A percentile compares a stretch with the other conserved stretches of the same genome.
Conservation (phyloP, 768 basidiomycete species). For the Hericium alpestre region DNA sequence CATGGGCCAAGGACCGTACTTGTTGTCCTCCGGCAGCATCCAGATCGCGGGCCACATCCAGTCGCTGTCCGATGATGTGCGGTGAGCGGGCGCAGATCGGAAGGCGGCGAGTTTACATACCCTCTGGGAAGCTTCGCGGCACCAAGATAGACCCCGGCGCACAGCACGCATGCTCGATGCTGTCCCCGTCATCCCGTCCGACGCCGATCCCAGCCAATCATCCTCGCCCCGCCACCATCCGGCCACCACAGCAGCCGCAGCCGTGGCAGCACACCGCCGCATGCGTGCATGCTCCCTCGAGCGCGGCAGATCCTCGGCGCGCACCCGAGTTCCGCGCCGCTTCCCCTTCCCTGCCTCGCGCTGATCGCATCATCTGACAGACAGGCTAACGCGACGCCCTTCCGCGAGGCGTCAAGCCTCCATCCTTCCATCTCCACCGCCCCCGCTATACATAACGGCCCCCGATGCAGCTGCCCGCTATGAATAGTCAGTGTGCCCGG, state of each 20-base stretch:
- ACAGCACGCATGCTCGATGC: not conserved
- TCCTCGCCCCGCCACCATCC: not conserved
- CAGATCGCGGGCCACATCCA: slow-evolving; percentile 63
- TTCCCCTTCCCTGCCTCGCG: not conserved
- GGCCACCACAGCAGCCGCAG: not conserved
- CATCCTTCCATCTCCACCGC: not conserved
- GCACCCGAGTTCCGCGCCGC: not conserved
- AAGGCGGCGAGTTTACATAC: slow-evolving; percentile 20
- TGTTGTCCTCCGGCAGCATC: slow-evolving; percentile 64
- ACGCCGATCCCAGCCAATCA: not conserved
- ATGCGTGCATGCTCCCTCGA: too few species aligned
- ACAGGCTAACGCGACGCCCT: not conserved
- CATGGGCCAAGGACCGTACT: slow-evolving; percentile 59
- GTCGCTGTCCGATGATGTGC: too few species aligned
- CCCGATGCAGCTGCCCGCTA: too few species aligned
- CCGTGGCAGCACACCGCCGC: not conserved
- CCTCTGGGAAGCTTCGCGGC: slow-evolving; percentile 72
- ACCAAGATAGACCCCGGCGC: not conserved
- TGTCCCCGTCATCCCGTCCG: not conserved
- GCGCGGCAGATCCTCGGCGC: not conserved
- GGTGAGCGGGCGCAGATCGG: not conserved
- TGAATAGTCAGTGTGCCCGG: not conserved
- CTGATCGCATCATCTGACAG: not conserved
- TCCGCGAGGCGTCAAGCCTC: not conserved
- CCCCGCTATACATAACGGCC: not conserved